Evolutionary conservation across 345 rosid genomes (phyloP).

Genomic region (Brassica nigra): DNA sequence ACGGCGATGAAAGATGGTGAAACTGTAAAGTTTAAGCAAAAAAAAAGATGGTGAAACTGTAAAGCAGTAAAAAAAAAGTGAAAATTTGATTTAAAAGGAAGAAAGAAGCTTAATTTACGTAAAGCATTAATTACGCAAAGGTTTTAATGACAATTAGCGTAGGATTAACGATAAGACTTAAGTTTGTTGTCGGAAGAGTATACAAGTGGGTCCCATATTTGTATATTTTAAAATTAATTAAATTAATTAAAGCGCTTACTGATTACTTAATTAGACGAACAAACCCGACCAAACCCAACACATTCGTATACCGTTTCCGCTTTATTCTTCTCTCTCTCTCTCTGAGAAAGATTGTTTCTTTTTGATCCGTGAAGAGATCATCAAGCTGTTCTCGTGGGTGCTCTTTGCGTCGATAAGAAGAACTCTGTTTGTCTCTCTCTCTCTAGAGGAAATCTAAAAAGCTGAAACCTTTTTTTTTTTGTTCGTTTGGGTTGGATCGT

Average conservation of each 20-base stretch:
- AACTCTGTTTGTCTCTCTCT: neutral
- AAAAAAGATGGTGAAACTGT: neutral
- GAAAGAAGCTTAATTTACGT: neutral
- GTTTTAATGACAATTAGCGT: constrained; percentile 27
- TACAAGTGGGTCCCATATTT: constrained; percentile 33
- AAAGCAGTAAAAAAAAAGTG: neutral
- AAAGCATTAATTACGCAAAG: constrained; percentile 10
- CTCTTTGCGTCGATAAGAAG: neutral
- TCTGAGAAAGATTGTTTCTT: neutral
- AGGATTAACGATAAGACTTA: constrained; percentile 23
- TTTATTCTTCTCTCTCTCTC: constrained; percentile 12
- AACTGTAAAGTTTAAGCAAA: neutral
- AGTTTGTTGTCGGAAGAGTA: constrained; percentile 27
- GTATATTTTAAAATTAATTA: neutral
- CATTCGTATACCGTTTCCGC: constrained; percentile 32
- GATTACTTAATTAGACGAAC: constrained; percentile 29
- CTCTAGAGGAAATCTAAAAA: neutral
- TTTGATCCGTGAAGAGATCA: constrained; percentile 16
- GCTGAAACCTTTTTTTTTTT: constrained; percentile 15
- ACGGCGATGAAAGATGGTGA: constrained; percentile 84
- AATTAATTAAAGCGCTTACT: neutral
- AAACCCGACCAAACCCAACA: constrained; percentile 29
- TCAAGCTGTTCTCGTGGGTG: neutral
- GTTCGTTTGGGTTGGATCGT: neutral
- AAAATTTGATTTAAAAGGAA: neutral